Evolutionary conservation across 2,329 filamentous ascomycete species (phyloP), one percentile per base, ranked within the genome.

Genomic region (Emmonsia crescens): DNA sequence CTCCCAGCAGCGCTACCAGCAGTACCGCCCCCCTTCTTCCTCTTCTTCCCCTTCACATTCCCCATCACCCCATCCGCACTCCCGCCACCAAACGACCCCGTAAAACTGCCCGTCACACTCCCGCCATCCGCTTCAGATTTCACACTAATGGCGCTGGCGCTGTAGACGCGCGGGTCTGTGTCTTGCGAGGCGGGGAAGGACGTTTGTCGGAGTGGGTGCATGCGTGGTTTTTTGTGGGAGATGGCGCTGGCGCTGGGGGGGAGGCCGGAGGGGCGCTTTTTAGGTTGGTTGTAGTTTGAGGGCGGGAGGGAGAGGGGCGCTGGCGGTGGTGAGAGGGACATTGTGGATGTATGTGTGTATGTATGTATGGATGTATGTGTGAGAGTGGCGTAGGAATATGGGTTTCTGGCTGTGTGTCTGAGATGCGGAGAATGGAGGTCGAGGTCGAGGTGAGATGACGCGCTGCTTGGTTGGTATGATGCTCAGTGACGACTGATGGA

Each of bases 201-300:
- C 29, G 77, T 79, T 63, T 79, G 77, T 44, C 77, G 74, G 60
- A 79, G 76, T 19, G 77, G 77, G 64, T 79, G 77, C 67, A 77
- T 74, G 65, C 75, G 75, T 24, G 60, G 63, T 44, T 60, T 63
- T 56, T 67, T 65, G 69, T 66, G 31, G 66, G 69, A 64, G 71
- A 72, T 60, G 62, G 46, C 56, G 44, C 51, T 61, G 62, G 57
- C 61, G 61, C 63, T 62, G 61, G 64, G 5, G 56, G n/a, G 36
- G 16, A 16, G 21, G 59, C 63, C 64, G 52, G 63, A 66, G 48
- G 65, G 54, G 56, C 61, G 60, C 49, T 64, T 66, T 60, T 66
- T 68, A 38, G 60, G n/a, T 24, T 46, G 51, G 62, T 60, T 65
- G 56, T 60, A 60, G 60, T 62, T 56, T 67, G 51, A 57, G 57